Conservation (phyloP, 169 alveolate species). For the Plasmodium berghei region DNA sequence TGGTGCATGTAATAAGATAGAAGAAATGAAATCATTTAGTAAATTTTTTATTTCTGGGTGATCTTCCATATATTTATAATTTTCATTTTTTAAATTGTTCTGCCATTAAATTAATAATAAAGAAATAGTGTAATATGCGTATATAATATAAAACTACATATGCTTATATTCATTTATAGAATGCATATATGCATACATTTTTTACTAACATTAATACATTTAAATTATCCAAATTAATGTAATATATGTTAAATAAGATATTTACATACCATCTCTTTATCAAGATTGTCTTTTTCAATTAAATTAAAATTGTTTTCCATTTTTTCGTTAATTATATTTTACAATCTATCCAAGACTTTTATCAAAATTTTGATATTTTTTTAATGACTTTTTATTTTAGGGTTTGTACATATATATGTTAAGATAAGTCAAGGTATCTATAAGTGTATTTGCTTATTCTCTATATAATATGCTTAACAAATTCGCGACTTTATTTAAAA, state of each 20-base stretch:
- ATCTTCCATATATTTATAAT: slow-evolving; percentile 59
- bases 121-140: background rate
- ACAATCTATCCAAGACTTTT: background rate
- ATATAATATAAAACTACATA: background rate
- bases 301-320: slow-evolving; percentile 63
- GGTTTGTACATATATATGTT: background rate
- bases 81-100: slow-evolving; percentile 65
- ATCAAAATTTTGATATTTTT: background rate
- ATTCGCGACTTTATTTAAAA: too few relatives aligned
- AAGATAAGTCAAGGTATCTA: background rate
- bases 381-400: background rate
- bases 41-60: slow-evolving; percentile 69
- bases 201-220: background rate
- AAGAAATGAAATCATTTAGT: slow-evolving; percentile 66
- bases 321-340: slow-evolving; percentile 16
- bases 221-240: background rate
- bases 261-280: slow-evolving; percentile 51
- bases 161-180: background rate
- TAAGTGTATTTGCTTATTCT: background rate
- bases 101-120: slow-evolving; percentile 19
- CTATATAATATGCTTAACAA: background rate
- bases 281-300: slow-evolving; percentile 63
- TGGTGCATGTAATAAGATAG: slow-evolving; percentile 70
- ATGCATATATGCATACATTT: slow-evolving; percentile 4
- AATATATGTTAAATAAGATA: slow-evolving; percentile 12